phyloP scores from a whole-genome alignment of 225 moss, liverwort and hornwort genomes.

The Polytrichum formosum region DNA sequence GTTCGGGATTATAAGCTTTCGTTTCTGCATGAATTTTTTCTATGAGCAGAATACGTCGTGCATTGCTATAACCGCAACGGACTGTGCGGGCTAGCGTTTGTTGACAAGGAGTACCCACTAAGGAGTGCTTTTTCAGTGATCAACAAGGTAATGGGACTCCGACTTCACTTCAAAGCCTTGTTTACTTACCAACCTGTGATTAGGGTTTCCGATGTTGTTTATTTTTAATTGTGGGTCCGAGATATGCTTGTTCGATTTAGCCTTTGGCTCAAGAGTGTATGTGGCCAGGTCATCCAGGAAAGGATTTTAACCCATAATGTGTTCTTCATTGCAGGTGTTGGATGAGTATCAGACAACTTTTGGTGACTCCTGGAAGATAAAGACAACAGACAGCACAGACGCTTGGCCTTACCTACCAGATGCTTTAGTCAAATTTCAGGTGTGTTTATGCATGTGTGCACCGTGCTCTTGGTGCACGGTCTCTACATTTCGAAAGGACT shows the following conservation, averaged over 20 bases:
- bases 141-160: slow-evolving; percentile 63
- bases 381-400: slow-evolving; percentile 70
- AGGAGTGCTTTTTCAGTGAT: slow-evolving; percentile 95
- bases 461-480: background rate
- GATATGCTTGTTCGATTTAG: no score
- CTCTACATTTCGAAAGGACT: background rate
- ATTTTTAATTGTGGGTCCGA: no score
- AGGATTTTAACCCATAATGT: background rate
- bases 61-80: slow-evolving; percentile 97
- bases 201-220: no score
- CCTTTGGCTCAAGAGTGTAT: background rate
- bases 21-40: no score
- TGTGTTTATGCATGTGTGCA: slow-evolving; percentile 13
- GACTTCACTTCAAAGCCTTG: background rate
- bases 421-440: slow-evolving; percentile 83
- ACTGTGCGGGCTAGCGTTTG: slow-evolving; percentile 86
- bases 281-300: background rate
- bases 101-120: slow-evolving; percentile 88
- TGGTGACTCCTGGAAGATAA: slow-evolving; percentile 88
- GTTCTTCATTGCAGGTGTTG: slow-evolving; percentile 58
- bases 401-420: slow-evolving; percentile 84
- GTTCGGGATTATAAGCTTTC: no score
- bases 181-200: no score
- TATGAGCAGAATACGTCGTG: slow-evolving; percentile 82
- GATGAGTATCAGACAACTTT: slow-evolving; percentile 86